Base-by-base conservation (phyloP, 345 rosid species). In the Bruguiera parviflora region DNA sequence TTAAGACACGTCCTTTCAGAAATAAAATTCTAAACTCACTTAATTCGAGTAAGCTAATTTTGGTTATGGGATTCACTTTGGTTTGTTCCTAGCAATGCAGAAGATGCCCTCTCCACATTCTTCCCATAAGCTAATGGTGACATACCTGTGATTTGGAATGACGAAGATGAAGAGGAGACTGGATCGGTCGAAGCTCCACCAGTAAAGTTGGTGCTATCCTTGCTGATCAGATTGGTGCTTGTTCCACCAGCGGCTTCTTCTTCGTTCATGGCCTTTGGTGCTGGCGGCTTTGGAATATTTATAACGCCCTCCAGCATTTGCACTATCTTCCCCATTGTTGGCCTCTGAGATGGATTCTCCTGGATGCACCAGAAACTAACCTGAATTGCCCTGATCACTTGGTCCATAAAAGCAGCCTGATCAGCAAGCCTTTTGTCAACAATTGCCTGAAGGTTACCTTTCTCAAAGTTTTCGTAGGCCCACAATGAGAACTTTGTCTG, bases 251-350 rank as follows among this genome's bases (percentile, higher is more conserved):
- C 18, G 11, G 82, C 73, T 1, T 39, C 77, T 61, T 79, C 83
- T 61, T 79, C 83, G 3, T 66, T 65, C 5, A 76, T 49, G 19
- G 78, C 74, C 59, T 73, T 81, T 31, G 87, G 88, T 20, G 81
- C 58, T 0, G 88, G 87, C 21, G 91, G 89, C 37, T 53, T 85
- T 76, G 55, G 72, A 61, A 85, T 82, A 68, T 69, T 81, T 0
- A 66, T 35, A 31, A 83, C 76, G 65, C 94, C 77, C 69, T 73
- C 76, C 0, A 73, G 61, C 71, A 73, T 73, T 43, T 66, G 66
- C 61, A 73, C 71, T 3, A 66, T 71, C 25, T 32, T 73, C 22
- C 74, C 57, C 74, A 71, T 64, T 1, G 57, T 55, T 39, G 74
- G 74, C 24, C 74, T 71, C 22, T 64, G 68, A 5, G 63, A 71